These are phyloP conservation scores for Coniochaeta ligniaria DNA, from an alignment of 2,329 filamentous ascomycete species.

Conservation along the genomic window DNA sequence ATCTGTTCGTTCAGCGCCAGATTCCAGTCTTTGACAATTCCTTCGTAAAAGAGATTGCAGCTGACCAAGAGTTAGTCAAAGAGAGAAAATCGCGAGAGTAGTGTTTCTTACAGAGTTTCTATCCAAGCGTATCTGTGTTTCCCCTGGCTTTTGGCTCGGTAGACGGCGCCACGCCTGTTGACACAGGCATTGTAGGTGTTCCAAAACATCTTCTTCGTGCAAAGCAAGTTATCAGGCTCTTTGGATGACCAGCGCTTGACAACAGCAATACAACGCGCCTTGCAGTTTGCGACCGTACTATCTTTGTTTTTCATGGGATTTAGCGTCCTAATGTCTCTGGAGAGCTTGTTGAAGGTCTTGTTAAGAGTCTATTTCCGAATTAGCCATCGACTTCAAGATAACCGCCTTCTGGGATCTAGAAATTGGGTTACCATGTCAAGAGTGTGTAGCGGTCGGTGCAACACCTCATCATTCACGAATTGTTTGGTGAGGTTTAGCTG, in stretches of 20 bases:
- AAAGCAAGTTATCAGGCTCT: not conserved
- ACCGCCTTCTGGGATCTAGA: not conserved
- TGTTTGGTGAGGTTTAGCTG: not conserved
- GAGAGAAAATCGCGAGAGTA: too few relatives aligned
- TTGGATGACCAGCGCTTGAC: not conserved
- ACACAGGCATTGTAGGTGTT: not conserved
- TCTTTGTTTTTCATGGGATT: not conserved
- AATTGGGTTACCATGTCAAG: not conserved
- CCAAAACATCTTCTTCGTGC: not conserved
- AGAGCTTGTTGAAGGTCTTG: not conserved
- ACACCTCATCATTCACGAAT: not conserved
- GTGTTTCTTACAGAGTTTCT: slow-evolving; percentile 1
- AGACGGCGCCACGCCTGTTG: not conserved
- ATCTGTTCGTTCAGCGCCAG: not conserved
- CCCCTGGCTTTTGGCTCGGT: not conserved
- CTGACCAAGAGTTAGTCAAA: not conserved
- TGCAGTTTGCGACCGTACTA: not conserved
- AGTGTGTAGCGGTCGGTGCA: not conserved
- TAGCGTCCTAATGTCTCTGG: not conserved
- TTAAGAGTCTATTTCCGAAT: not conserved
- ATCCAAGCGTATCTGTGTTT: not conserved
- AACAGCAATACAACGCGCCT: not conserved
- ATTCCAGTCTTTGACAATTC: not conserved
- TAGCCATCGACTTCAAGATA: not conserved
- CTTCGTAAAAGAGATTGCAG: not conserved